These are phyloP conservation scores for Bonnemaisonia californica DNA, from an alignment of 31 red algal species.

Conservation along the genomic window DNA sequence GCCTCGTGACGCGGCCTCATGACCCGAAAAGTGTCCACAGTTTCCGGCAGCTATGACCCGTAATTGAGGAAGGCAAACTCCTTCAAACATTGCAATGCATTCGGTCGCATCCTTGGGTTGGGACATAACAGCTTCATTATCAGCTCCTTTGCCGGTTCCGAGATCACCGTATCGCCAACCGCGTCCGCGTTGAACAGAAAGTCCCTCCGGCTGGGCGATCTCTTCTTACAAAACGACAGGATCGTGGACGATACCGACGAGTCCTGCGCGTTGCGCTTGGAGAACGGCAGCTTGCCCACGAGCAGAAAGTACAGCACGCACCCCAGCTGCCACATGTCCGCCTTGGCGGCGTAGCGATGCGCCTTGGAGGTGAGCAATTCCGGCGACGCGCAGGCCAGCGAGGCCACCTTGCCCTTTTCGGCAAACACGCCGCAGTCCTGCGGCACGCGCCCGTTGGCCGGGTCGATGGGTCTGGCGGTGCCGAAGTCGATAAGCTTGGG, in stretches of 20 bases:
- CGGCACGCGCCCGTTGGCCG: constrained; percentile 59
- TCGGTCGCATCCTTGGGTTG: constrained; percentile 61
- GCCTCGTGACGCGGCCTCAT: too few relatives aligned
- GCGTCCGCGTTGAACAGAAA: constrained; percentile 38
- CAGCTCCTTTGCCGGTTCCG: constrained; percentile 19
- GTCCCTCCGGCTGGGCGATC: constrained; percentile 36
- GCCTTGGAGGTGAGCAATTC: constrained; percentile 61
- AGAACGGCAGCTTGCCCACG: constrained; percentile 56
- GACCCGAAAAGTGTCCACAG: too few relatives aligned
- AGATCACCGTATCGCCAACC: constrained; percentile 25
- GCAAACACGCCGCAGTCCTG: constrained; percentile 43
- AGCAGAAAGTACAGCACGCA: constrained; percentile 64
- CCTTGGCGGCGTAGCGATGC: constrained; percentile 60
- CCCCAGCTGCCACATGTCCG: constrained; percentile 70
- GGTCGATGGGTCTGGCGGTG: constrained; percentile 52
- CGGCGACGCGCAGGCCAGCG: constrained; percentile 53
- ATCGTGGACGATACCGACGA: constrained; percentile 40
- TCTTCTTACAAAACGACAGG: constrained; percentile 51
- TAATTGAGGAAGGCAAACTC: constrained; percentile 33
- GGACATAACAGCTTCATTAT: constrained; percentile 59
- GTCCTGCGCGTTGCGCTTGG: constrained; percentile 50
- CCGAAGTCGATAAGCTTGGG: constrained; percentile 92
- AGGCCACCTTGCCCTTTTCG: constrained; percentile 51
- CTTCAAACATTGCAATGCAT: constrained; percentile 43
- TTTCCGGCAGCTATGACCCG: not conserved